phyloP scores from a whole-genome alignment of 768 basidiomycete genomes.

The Termitomyces titanicus region DNA sequence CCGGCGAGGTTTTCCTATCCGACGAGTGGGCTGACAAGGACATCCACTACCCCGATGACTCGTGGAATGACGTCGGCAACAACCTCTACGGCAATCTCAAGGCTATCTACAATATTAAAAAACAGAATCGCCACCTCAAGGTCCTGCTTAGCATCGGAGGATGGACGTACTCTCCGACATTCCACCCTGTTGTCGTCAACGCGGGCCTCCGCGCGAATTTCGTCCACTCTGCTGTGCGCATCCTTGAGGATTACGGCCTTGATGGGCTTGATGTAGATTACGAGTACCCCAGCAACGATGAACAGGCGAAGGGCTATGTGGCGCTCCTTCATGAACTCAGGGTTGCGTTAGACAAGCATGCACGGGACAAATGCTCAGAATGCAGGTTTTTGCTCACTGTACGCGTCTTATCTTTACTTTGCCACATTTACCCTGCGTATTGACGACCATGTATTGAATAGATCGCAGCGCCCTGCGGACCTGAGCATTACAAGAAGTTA shows the following conservation, averaged over 20 bases:
- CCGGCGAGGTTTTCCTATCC: constrained; percentile 84
- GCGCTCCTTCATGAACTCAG: constrained; percentile 78
- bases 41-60: constrained; percentile 93
- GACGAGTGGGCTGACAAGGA: constrained; percentile 96
- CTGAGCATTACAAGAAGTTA: constrained; percentile 79
- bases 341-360: constrained; percentile 70
- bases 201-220: constrained; percentile 66
- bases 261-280: constrained; percentile 94
- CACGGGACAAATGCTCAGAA: constrained; percentile 47
- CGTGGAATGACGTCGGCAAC: constrained; percentile 87
- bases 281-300: constrained; percentile 82
- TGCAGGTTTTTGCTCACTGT: constrained; percentile 76
- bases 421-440: not conserved
- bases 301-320: constrained; percentile 81
- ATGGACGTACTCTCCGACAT: constrained; percentile 88
- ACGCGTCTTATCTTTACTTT: constrained; percentile 21
- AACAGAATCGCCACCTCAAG: constrained; percentile 76
- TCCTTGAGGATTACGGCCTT: constrained; percentile 89
- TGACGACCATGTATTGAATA: constrained; percentile 22
- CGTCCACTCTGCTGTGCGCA: constrained; percentile 70
- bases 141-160: constrained; percentile 89
- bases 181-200: constrained; percentile 77
- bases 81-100: constrained; percentile 97
- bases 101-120: constrained; percentile 88
- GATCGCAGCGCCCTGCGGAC: constrained; percentile 93